These are phyloP conservation scores for Pontederia crassipes DNA, from an alignment of 176 grass and related monocot species.

Conservation along the genomic window DNA sequence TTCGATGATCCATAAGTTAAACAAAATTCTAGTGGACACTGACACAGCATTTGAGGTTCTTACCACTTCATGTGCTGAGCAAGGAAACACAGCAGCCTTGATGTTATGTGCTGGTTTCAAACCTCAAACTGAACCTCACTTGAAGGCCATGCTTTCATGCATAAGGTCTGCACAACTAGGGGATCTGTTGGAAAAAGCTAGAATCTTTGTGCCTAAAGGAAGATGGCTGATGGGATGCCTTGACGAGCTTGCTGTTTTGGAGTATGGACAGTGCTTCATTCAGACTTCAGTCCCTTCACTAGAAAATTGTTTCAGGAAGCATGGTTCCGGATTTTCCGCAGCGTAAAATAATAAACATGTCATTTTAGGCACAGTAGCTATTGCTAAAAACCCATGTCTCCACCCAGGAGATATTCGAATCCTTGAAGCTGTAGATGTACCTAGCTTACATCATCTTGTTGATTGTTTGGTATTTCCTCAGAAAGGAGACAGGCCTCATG, in stretches of 20 bases:
- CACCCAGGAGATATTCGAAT: conserved; percentile 84
- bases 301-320: conserved; percentile 60
- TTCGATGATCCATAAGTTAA: conserved; percentile 52
- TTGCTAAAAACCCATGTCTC: conserved; percentile 90
- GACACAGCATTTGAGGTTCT: conserved; percentile 66
- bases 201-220: conserved; percentile 75
- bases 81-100: conserved; percentile 53
- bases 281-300: conserved; percentile 44
- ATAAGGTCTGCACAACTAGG: conserved; percentile 62
- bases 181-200: conserved; percentile 58
- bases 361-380: conserved; percentile 58
- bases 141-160: conserved; percentile 61
- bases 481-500: conserved; percentile 79
- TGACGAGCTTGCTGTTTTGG: conserved; percentile 67
- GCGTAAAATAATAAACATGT: conserved; percentile 36
- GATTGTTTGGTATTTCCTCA: conserved; percentile 86
- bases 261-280: conserved; percentile 85
- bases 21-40: conserved; percentile 43
- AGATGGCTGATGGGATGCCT: conserved; percentile 95
- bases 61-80: conserved; percentile 63
- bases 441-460: conserved; percentile 57
- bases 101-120: conserved; percentile 78
- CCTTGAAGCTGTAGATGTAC: conserved; percentile 76
- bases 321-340: conserved; percentile 40
- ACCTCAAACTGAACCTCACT: conserved; percentile 68